phyloP scores from a whole-genome alignment of 345 rosid genomes.

The Draba incana region DNA sequence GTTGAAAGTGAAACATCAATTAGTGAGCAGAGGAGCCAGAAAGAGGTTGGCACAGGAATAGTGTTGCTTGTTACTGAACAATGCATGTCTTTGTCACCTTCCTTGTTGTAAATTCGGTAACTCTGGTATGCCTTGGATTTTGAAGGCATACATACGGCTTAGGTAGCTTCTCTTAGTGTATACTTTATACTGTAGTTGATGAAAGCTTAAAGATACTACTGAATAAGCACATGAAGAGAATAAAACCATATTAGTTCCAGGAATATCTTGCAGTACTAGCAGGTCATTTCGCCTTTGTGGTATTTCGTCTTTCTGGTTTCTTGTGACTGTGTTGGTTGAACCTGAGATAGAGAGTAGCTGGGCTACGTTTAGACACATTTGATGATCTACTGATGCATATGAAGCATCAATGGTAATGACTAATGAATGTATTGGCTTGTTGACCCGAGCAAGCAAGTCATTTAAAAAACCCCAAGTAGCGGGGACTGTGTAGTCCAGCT shows the following conservation, averaged over 20 bases:
- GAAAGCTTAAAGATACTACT: neutral
- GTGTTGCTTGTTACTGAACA: conserved; percentile 7
- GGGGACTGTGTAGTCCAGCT: neutral
- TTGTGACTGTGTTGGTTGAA: conserved; percentile 11
- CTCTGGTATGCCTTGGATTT: conserved; percentile 21
- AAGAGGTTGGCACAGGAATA: neutral
- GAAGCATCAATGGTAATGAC: neutral
- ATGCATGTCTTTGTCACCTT: neutral
- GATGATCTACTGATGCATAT: no score
- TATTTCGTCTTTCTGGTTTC: conserved; percentile 3
- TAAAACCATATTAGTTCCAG: conserved; percentile 11
- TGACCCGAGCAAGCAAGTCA: no score
- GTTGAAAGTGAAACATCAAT: conserved; percentile 24
- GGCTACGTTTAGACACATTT: no score
- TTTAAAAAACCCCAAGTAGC: neutral
- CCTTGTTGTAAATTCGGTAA: conserved; percentile 31
- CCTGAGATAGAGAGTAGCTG: conserved; percentile 8
- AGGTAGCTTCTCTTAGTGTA: conserved; percentile 28
- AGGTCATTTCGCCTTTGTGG: neutral
- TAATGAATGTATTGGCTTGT: conserved; percentile 4
- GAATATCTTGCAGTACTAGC: neutral
- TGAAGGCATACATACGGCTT: conserved; percentile 17
- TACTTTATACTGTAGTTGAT: conserved; percentile 20
- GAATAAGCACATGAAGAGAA: conserved; percentile 14
- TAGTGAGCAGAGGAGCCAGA: neutral